These are phyloP conservation scores for Hirsutella rhossiliensis DNA, from an alignment of 2,329 filamentous ascomycete genomes.

Conservation along the genomic window DNA sequence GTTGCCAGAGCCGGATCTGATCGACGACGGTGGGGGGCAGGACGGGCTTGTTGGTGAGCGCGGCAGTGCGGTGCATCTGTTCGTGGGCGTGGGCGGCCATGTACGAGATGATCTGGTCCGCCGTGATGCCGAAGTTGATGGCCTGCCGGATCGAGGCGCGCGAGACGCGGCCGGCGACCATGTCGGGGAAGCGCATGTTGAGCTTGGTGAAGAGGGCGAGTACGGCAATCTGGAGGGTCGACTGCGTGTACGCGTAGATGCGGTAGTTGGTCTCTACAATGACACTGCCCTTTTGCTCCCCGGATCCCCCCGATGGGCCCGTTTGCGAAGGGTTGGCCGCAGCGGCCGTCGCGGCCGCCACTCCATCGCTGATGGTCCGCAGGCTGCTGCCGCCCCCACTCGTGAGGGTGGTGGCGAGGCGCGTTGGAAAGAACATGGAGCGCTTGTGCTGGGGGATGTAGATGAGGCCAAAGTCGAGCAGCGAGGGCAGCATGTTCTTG, in stretches of 20 bases:
- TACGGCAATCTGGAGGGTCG: slow-evolving; percentile 87
- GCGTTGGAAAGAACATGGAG: slow-evolving; percentile 73
- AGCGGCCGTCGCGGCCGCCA: slow-evolving; percentile 52
- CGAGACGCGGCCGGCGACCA: slow-evolving; percentile 84
- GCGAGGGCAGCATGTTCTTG: slow-evolving; percentile 76
- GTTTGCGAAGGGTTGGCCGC: slow-evolving; percentile 24
- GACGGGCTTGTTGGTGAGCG: slow-evolving; percentile 50
- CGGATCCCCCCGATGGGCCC: slow-evolving; percentile 19
- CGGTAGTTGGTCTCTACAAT: slow-evolving; percentile 98
- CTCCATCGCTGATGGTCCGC: slow-evolving; percentile 55
- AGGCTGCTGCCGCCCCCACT: slow-evolving; percentile 65
- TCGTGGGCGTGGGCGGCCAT: slow-evolving; percentile 87
- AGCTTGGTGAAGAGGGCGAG: slow-evolving; percentile 82
- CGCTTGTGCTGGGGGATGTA: slow-evolving; percentile 52
- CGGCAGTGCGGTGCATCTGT: slow-evolving; percentile 66
- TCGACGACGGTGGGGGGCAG: slow-evolving; percentile 93
- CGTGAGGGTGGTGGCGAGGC: slow-evolving; percentile 88
- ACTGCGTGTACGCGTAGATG: slow-evolving; percentile 91
- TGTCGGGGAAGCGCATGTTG: slow-evolving; percentile 83
- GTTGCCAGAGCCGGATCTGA: slow-evolving; percentile 94
- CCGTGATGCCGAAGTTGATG: slow-evolving; percentile 82
- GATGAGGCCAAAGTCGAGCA: slow-evolving; percentile 86
- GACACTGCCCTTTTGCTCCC: slow-evolving; percentile 63
- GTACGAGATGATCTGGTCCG: slow-evolving; percentile 91
- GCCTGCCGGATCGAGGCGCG: slow-evolving; percentile 80